Evolutionary conservation across 805 yeast species (phyloP).

Genomic region (Pichia heedii): DNA sequence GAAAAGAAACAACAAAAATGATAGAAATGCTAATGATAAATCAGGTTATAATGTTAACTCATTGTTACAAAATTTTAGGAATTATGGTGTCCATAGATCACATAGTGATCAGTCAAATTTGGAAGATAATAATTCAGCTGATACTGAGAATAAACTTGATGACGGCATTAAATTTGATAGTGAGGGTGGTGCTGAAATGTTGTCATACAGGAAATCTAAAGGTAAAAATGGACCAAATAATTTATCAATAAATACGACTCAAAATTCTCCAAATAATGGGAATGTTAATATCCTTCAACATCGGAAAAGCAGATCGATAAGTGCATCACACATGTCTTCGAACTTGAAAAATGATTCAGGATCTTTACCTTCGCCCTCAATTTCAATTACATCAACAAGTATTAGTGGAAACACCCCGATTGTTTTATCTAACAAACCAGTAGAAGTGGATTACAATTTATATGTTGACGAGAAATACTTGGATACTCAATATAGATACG

Average conservation of each 20-base stretch:
- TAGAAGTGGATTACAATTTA: slow-evolving; percentile 35
- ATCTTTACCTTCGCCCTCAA: too few relatives aligned
- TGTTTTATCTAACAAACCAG: slow-evolving; percentile 32
- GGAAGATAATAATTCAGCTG: background rate
- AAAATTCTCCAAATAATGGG: background rate
- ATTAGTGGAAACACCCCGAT: slow-evolving; percentile 17
- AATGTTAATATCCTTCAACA: background rate
- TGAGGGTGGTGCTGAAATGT: slow-evolving; percentile 10
- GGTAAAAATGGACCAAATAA: background rate
- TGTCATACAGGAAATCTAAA: slow-evolving; percentile 6
- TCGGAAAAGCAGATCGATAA: background rate
- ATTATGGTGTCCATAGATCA: background rate
- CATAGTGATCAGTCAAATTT: background rate
- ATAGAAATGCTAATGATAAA: background rate
- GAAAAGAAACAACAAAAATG: background rate
- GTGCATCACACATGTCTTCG: background rate
- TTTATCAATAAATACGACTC: background rate
- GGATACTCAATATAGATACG: slow-evolving; percentile 53
- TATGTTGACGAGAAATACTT: slow-evolving; percentile 52
- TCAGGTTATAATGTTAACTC: background rate
- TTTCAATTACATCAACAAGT: slow-evolving; percentile 2
- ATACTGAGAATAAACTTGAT: background rate
- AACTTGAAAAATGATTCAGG: background rate
- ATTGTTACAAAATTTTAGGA: slow-evolving; percentile 2
- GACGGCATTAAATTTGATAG: slow-evolving; percentile 8